Base-by-base conservation (phyloP, 1,284 basidiomycete species). In the Sanguinoderma infundibulare region DNA sequence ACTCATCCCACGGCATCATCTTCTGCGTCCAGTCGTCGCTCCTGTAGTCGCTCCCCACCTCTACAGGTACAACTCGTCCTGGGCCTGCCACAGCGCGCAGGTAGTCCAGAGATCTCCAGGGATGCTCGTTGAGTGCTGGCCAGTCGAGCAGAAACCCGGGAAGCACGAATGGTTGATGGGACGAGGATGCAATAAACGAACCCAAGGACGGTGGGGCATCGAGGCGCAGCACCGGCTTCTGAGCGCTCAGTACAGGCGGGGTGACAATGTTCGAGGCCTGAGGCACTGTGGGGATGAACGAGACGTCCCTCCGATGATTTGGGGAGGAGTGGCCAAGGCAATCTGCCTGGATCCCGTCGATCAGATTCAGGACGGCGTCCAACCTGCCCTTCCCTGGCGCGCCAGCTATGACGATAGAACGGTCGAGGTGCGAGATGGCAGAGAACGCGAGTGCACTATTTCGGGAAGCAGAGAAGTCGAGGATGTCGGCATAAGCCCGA, bases 11-110 rank as follows among this genome's bases (percentile, higher is more conserved):
- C 24, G 75, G 70, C 74, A 98, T 85, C 60, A 98, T 81, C 62
- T 77, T 78, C 75, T 98, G 97, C 0, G 84, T 83, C 97, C 97
- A 99, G 50, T 87, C 85, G 22, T 86, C 83, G 14, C 83, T 80
- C 35, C 93, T 86, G 74, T 99, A 99, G 71, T 95, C 91, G 49
- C 77, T 74, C 3, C 97, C 97, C 28, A 97, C 79, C 75, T 99
- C 97, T 10, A 98, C 88, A 5, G 97, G 97, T 1, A 98, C 92
- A 8, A 94, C 76, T 15, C 97, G 84, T 3, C 91, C 95, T 34
- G 84, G 85, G 9, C 96, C 96, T 2, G 87, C 86, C 2, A 84
- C 75, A 5, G 78, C 75, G 24, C 82, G 81, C 0, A 98, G 81
- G 72, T 98, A 97, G 0, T 77, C 72, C 9, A 81, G 74, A 30